phyloP scores from a whole-genome alignment of 2,329 filamentous ascomycete species.

The Sporothrix pallida region DNA sequence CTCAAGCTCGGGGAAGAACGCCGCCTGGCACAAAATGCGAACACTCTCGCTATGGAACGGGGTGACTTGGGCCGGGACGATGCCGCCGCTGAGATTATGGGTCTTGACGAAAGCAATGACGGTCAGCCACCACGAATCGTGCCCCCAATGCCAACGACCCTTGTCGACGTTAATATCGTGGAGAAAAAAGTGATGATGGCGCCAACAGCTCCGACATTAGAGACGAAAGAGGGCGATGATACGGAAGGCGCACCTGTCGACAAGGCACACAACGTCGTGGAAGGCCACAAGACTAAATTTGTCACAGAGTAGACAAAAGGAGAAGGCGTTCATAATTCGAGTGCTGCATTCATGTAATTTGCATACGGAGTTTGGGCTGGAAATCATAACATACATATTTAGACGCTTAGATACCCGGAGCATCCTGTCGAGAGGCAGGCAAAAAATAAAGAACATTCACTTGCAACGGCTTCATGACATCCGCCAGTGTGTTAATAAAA shows the following conservation, averaged over 20 bases:
- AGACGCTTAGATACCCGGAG: slow-evolving; percentile 17
- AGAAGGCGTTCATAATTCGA: too few relatives aligned
- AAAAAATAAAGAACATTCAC: background rate
- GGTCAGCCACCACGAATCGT: slow-evolving; percentile 36
- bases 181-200: slow-evolving; percentile 56
- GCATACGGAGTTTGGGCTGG: slow-evolving; percentile 21
- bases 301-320: background rate
- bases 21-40: slow-evolving; percentile 49
- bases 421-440: slow-evolving; percentile 16
- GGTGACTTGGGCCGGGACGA: slow-evolving; percentile 41
- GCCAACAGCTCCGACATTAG: slow-evolving; percentile 49
- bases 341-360: too few relatives aligned
- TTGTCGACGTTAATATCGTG: slow-evolving; percentile 56
- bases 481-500: background rate
- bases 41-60: slow-evolving; percentile 59
- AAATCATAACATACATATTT: background rate
- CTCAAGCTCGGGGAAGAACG: slow-evolving; percentile 54
- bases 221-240: slow-evolving; percentile 47
- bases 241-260: background rate
- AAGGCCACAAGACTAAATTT: slow-evolving; percentile 34
- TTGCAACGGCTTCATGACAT: background rate
- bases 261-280: slow-evolving; percentile 27
- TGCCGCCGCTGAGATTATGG: slow-evolving; percentile 53
- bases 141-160: slow-evolving; percentile 45
- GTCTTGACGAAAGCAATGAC: slow-evolving; percentile 54